Evolutionary conservation across 768 basidiomycete species (phyloP).

Genomic region (Daedaleopsis nitida): DNA sequence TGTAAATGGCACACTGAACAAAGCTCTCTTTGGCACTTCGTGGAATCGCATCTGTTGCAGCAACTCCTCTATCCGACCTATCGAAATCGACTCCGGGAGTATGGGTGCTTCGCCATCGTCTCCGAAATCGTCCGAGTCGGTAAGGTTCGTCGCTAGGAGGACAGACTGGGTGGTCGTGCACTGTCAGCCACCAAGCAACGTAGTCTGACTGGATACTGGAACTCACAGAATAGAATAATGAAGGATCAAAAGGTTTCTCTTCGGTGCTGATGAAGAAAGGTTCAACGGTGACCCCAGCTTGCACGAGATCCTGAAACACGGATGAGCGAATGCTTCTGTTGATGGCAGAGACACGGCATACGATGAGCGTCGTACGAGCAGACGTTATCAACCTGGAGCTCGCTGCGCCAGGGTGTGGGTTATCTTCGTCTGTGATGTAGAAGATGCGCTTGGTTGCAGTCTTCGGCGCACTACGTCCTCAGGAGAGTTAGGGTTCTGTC

Average conservation of each 20-base stretch:
- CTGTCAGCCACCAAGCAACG: neutral
- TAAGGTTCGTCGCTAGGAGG: constrained; percentile 51
- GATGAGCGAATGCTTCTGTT: neutral
- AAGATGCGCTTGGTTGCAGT: constrained; percentile 93
- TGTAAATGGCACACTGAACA: constrained; percentile 80
- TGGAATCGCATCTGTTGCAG: constrained; percentile 79
- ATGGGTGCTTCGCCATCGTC: constrained; percentile 39
- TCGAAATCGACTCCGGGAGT: constrained; percentile 71
- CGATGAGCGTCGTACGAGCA: constrained; percentile 70
- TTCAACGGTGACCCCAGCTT: constrained; percentile 77
- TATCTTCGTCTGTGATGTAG: constrained; percentile 87
- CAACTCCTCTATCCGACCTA: constrained; percentile 76
- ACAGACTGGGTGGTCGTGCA: constrained; percentile 48
- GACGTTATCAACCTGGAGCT: constrained; percentile 65
- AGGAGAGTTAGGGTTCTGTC: neutral
- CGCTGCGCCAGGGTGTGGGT: constrained; percentile 62
- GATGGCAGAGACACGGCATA: constrained; percentile 26
- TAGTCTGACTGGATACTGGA: neutral
- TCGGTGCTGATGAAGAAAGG: constrained; percentile 86
- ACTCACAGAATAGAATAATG: constrained; percentile 79
- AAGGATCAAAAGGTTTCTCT: constrained; percentile 66
- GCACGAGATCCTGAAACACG: constrained; percentile 67
- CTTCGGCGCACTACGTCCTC: constrained; percentile 65
- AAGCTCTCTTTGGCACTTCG: constrained; percentile 80
- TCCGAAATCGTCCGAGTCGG: constrained; percentile 49